Conservation (phyloP, 2,329 filamentous ascomycete genomes). For the Allantophomopsis cytisporea region DNA sequence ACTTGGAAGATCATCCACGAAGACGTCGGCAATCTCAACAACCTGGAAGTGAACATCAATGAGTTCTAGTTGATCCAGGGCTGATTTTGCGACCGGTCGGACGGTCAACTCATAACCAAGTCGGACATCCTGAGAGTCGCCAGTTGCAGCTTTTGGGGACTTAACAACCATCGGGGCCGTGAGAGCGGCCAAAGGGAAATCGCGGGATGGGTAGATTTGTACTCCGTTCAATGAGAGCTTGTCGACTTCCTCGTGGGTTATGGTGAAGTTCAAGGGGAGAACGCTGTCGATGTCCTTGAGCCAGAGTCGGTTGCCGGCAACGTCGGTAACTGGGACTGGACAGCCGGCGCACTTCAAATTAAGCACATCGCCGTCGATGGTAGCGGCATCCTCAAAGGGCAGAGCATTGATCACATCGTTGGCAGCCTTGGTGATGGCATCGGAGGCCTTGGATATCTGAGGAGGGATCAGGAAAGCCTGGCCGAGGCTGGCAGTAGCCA, state of each 20-base stretch:
- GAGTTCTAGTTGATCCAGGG: slow-evolving; percentile 35
- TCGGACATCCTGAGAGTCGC: slow-evolving; percentile 13
- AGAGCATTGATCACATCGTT: slow-evolving; percentile 26
- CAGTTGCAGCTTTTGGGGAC: slow-evolving; percentile 11
- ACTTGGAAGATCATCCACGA: slow-evolving; percentile 37
- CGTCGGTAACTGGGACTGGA: slow-evolving; percentile 23
- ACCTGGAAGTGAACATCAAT: slow-evolving; percentile 42
- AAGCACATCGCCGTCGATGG: slow-evolving; percentile 24
- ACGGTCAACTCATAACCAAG: slow-evolving; percentile 14
- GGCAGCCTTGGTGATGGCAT: slow-evolving; percentile 15
- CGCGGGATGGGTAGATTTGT: slow-evolving; percentile 39
- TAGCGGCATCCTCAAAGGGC: slow-evolving; percentile 22
- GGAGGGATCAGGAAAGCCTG: slow-evolving; percentile 41
- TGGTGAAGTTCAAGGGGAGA: slow-evolving; percentile 37
- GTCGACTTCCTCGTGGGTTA: slow-evolving; percentile 31
- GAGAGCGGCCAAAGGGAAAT: slow-evolving; percentile 16
- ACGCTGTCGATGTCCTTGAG: slow-evolving; percentile 9
- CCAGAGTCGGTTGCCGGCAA: slow-evolving; percentile 13
- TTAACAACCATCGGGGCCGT: slow-evolving; percentile 28
- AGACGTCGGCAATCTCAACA: slow-evolving; percentile 41
- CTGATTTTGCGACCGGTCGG: slow-evolving; percentile 28
- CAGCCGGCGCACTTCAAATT: slow-evolving; percentile 40
- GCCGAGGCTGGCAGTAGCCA: slow-evolving; percentile 7
- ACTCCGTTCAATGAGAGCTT: slow-evolving; percentile 44
- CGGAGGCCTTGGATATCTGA: slow-evolving; percentile 21